Base-by-base conservation (phyloP, 192 early-diverging fungal species). In the Linnemannia elongata region DNA sequence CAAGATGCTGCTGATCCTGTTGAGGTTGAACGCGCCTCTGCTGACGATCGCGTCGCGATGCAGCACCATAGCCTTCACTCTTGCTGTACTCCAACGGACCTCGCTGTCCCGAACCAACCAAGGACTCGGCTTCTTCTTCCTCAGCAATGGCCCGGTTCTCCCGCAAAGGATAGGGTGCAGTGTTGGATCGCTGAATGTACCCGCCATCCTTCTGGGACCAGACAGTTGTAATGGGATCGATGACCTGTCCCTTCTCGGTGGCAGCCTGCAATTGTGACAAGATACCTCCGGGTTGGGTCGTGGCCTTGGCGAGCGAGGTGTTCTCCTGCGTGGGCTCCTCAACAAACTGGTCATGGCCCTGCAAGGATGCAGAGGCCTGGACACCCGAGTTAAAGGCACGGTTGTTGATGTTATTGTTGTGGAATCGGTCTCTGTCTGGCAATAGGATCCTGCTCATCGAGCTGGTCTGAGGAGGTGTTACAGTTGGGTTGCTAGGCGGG, bases 101-200 rank as follows among this genome's bases (percentile, higher is more conserved):
- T 18, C 38, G 72, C 13, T 70, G n/a, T 6, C 54, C 78, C 20
- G 39, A n/a, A 9, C 52, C 47, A 45, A 27, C 4, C 5, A 22
- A 2, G n/a, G 36, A 47, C 30, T 44, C 72, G 20, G 22, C 8
- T 22, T 80, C 78, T n/a, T 75, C 76, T 20, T 87, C 84, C 38
- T 87, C 84, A 24, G 69, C 22, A 42, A 80, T 77, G 17, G 83
- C 75, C 52, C 63, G 77, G 63, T 73, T 78, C 4, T 87, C 79
- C 3, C 76, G 54, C 13, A 42, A 30, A 72, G 79, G 55, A 44
- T 78, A 87, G 1, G 84, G 84, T 0, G 79, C 79, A 3, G 83
- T 85, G 33, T 78, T 87, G 36, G 79, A 77, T n/a, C 84, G 54
- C 33, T 78, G 79, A 27, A 87, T 81, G n/a, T 81, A 87, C 1